Evolutionary conservation across 2,329 filamentous ascomycete genomes (phyloP).

Genomic region (Saccharata proteae): DNA sequence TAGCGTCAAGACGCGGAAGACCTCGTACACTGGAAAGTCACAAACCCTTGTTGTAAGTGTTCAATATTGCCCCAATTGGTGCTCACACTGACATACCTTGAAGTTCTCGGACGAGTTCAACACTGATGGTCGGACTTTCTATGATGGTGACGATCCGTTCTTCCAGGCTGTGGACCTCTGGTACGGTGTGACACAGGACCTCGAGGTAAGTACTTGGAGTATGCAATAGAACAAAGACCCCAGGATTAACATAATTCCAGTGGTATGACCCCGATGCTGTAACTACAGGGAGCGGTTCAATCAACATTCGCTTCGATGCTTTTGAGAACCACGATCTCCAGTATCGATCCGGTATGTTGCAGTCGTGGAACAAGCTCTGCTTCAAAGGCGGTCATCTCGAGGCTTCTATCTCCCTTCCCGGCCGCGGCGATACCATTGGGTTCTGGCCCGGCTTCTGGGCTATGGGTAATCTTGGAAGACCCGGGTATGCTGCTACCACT

Average conservation of each 20-base stretch:
- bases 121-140: conserved; percentile 54
- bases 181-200: conserved; percentile 60
- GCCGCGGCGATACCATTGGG: conserved; percentile 51
- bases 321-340: conserved; percentile 53
- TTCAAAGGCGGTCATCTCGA: conserved; percentile 61
- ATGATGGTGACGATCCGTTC: conserved; percentile 57
- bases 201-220: conserved; percentile 42
- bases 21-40: conserved; percentile 43
- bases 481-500: conserved; percentile 57
- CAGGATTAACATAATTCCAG: conserved; percentile 21
- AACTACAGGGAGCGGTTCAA: conserved; percentile 47
- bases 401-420: conserved; percentile 58
- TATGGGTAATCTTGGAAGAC: conserved; percentile 60
- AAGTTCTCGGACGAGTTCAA: conserved; percentile 65
- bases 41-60: conserved; percentile 46
- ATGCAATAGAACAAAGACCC: too few species aligned
- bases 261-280: conserved; percentile 61
- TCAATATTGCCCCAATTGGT: conserved; percentile 1
- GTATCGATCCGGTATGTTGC: conserved; percentile 61
- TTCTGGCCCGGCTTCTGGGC: conserved; percentile 70
- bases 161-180: conserved; percentile 57
- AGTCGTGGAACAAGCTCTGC: conserved; percentile 63
- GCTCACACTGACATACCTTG: conserved; percentile 9
- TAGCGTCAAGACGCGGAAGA: conserved; percentile 42
- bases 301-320: conserved; percentile 53